Base-by-base conservation (phyloP, 164 flowering plant species). In the Liriodendron chinense region DNA sequence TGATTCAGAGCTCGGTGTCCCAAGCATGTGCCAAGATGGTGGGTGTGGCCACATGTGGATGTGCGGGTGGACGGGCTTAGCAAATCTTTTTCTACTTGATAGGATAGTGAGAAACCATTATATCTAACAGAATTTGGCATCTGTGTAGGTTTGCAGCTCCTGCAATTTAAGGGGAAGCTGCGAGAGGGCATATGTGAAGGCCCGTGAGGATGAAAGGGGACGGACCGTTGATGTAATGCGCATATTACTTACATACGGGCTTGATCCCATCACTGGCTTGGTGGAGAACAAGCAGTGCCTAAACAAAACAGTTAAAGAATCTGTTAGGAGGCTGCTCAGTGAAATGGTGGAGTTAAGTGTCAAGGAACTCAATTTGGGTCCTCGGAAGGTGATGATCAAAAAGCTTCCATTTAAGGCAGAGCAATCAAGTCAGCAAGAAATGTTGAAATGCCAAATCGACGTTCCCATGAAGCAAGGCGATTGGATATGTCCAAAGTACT, bases 171-270 rank as follows among this genome's bases (percentile, higher is more conserved):
- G 96, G 74, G 96, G 95, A 81, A 81, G 84, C 75, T 94, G 98
- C 78, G 94, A 89, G 24, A 86, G 97, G 75, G 97, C 98, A 69
- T 94, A 83, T 82, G 91, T 87, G 47, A 87, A 85, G 84, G 92
- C 93, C 48, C 89, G 84, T 43, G 82, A 84, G 47, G 89, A 86
- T 76, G 91, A 93, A 85, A 86, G 82, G 67, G 97, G 90, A 13
- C 80, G 90, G 26, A 91, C 97, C 16, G 91, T 93, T 77, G 98
- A 94, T 86, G 90, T 93, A 65, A 93, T 93, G 91, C 90, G 97
- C 20, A 63, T 94, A 72, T 67, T 93, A 47, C 69, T 93, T 68
- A 85, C 91, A 0, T 90, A 89, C 80, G 97, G 95, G 48, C 93
- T 93, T 75, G 90, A 90, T 80, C 81, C 81, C 10, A 23, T 88